Percentiles rank a stretch among this genome's conserved stretches.
These are phyloP conservation scores for Pseudogymnoascus sp. DNA, from an alignment of 2,329 filamentous ascomycete genomes.

Conservation along the genomic window DNA sequence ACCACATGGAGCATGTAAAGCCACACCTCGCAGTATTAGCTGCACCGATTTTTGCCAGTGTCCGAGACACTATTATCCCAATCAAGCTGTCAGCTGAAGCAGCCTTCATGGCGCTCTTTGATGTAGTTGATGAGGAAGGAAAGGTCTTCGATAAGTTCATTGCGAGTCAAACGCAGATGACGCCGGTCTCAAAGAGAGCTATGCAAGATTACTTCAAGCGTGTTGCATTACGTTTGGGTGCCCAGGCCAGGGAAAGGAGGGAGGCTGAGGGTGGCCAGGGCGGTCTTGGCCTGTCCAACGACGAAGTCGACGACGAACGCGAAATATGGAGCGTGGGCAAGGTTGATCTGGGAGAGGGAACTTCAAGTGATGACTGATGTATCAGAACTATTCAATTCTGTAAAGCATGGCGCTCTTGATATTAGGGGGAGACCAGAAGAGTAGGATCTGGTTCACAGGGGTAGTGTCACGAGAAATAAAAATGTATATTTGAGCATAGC, in stretches of 20 bases:
- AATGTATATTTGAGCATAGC: not conserved
- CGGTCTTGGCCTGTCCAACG: slow-evolving; percentile 76
- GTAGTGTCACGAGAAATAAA: not conserved
- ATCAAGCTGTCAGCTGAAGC: slow-evolving; percentile 94
- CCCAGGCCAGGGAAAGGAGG: slow-evolving; percentile 78
- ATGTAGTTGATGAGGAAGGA: slow-evolving; percentile 78
- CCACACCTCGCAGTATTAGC: slow-evolving; percentile 78
- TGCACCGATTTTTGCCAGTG: slow-evolving; percentile 78
- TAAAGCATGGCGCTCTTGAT: slow-evolving; percentile 3
- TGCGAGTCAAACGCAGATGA: slow-evolving; percentile 59
- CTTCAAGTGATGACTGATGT: slow-evolving; percentile 26
- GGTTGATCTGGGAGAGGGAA: slow-evolving; percentile 66
- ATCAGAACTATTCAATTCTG: slow-evolving; percentile 4
- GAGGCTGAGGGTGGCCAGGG: slow-evolving; percentile 88
- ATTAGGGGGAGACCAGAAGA: not conserved
- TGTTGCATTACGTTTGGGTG: slow-evolving; percentile 76
- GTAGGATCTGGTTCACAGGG: not conserved
- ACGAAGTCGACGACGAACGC: slow-evolving; percentile 89
- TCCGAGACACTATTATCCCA: slow-evolving; percentile 86
- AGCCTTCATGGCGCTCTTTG: slow-evolving; percentile 85
- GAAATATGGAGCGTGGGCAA: slow-evolving; percentile 95
- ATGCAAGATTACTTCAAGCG: slow-evolving; percentile 98
- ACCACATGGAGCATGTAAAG: slow-evolving; percentile 71
- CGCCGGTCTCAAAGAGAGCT: slow-evolving; percentile 70
- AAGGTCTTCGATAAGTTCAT: slow-evolving; percentile 90